Percentiles rank a stretch among this genome's conserved stretches.
phyloP scores from a whole-genome alignment of 1,284 basidiomycete species.

The Erythrobasidium hasegawianum region DNA sequence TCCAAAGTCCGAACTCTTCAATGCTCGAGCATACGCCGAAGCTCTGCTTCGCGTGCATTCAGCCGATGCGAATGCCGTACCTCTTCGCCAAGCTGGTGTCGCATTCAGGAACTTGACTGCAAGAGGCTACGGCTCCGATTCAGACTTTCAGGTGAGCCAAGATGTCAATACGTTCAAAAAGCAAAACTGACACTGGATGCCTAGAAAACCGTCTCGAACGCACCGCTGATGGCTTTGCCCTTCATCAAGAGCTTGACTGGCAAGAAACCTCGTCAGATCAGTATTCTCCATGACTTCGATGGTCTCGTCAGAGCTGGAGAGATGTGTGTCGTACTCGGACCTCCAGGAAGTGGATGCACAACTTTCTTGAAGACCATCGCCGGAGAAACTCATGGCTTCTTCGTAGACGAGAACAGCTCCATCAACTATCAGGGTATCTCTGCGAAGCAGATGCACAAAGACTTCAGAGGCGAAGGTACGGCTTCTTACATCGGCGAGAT shows the following conservation, averaged over 20 bases:
- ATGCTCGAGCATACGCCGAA: constrained; percentile 52
- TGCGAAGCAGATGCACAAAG: constrained; percentile 29
- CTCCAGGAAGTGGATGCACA: constrained; percentile 68
- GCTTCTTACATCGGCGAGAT: no score
- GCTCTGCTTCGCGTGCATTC: constrained; percentile 45
- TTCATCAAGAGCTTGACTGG: constrained; percentile 48
- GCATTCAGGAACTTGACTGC: constrained; percentile 53
- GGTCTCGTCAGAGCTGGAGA: constrained; percentile 59
- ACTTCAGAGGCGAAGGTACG: constrained; percentile 30
- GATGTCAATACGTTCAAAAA: neutral
- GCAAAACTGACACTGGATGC: neutral
- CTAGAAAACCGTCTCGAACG: constrained; percentile 54
- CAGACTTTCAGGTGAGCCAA: constrained; percentile 44
- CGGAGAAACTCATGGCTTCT: constrained; percentile 56
- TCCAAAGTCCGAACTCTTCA: constrained; percentile 52
- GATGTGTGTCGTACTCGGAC: constrained; percentile 57
- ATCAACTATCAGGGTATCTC: constrained; percentile 58
- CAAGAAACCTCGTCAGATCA: constrained; percentile 50
- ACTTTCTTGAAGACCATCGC: constrained; percentile 57
- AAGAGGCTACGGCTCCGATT: constrained; percentile 53
- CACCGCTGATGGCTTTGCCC: constrained; percentile 49
- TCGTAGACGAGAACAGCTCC: constrained; percentile 48
- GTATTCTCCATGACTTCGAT: constrained; percentile 55
- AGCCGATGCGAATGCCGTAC: constrained; percentile 46
- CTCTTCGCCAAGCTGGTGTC: constrained; percentile 51